Evolutionary conservation across 176 grass and related monocot species (phyloP).

Genomic region (Aegilops longissima): DNA sequence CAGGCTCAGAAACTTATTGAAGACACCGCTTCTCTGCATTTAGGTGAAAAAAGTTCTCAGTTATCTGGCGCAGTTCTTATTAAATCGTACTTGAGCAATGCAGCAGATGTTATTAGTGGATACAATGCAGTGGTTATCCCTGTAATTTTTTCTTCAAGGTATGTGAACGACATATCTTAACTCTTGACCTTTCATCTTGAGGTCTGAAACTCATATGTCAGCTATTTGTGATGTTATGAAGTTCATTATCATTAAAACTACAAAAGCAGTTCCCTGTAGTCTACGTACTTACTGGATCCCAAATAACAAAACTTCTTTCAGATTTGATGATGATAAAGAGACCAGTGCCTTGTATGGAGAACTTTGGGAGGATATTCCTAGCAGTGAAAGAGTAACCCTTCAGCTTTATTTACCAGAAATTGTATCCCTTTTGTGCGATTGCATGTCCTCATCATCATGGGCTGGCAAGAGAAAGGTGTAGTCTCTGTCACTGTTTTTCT

Average conservation of each 20-base stretch:
- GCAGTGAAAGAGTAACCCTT: constrained; percentile 90
- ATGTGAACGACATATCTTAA: constrained; percentile 33
- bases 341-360: constrained; percentile 84
- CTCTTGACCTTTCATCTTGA: constrained; percentile 19
- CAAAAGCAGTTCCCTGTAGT: constrained; percentile 9
- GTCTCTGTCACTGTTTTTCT: constrained; percentile 27
- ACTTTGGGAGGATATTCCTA: constrained; percentile 92
- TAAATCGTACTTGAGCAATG: constrained; percentile 82
- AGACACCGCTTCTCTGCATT: constrained; percentile 82
- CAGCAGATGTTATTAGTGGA: constrained; percentile 70
- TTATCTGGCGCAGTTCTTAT: constrained; percentile 92
- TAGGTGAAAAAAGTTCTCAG: constrained; percentile 81
- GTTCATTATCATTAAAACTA: neutral
- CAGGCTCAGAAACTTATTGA: constrained; percentile 85
- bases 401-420: constrained; percentile 83
- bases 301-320: constrained; percentile 41
- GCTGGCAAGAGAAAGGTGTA: constrained; percentile 91
- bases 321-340: constrained; percentile 97
- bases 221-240: constrained; percentile 29
- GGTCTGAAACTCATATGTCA: constrained; percentile 15
- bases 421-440: constrained; percentile 74
- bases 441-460: constrained; percentile 89
- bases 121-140: constrained; percentile 75
- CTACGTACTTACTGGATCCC: neutral
- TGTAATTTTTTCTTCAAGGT: constrained; percentile 94